A percentile compares a stretch with the other conserved stretches of the same genome.
Evolutionary conservation across 2,329 filamentous ascomycete genomes (phyloP).

Genomic region (Fusarium pseudocircinatum): DNA sequence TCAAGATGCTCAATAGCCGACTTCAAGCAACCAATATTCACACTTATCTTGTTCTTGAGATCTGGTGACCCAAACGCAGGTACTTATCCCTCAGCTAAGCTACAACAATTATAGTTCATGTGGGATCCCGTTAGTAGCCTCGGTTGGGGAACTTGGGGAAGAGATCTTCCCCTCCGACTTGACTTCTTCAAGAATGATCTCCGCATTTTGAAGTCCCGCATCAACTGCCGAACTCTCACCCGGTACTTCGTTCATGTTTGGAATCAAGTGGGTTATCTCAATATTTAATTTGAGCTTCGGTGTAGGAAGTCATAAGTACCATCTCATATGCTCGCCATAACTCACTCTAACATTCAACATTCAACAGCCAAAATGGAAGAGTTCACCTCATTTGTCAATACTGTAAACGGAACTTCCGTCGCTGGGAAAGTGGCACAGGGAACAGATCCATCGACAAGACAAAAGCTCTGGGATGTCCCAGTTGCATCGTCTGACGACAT

Average conservation of each 20-base stretch:
- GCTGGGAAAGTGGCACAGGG: neutral
- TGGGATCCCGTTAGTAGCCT: neutral
- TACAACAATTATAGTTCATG: neutral
- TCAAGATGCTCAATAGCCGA: neutral
- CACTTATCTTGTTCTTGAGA: neutral
- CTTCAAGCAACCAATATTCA: neutral
- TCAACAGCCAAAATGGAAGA: neutral
- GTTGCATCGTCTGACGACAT: neutral
- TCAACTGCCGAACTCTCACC: neutral
- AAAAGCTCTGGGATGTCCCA: conserved; percentile 7
- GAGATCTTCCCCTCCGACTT: neutral
- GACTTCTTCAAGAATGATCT: neutral
- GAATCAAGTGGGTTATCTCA: neutral
- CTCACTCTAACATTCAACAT: neutral
- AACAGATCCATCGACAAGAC: neutral
- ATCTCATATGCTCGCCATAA: too few species aligned
- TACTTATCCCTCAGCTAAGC: neutral
- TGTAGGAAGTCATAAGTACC: neutral
- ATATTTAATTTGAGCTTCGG: neutral
- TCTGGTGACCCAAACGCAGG: neutral
- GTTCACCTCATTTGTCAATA: neutral
- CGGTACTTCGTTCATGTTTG: neutral
- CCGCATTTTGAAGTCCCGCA: neutral
- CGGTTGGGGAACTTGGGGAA: neutral
- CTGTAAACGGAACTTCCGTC: neutral